Evolutionary conservation across 2,329 filamentous ascomycete species (phyloP).

Genomic region (Colletotrichum graminicola): DNA sequence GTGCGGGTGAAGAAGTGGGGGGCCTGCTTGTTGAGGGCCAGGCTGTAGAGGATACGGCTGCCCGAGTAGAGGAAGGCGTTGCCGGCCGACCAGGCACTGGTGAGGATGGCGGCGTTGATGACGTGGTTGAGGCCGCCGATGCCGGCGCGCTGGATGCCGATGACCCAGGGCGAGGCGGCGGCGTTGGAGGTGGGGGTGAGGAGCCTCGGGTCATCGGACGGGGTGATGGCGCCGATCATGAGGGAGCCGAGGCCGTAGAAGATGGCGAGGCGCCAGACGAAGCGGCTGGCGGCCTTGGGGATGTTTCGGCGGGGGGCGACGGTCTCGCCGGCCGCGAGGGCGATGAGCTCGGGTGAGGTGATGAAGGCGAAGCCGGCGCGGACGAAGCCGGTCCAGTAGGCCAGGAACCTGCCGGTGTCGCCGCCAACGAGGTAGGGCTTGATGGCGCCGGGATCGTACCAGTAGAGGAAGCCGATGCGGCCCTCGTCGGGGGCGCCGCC

Average conservation of each 20-base stretch:
- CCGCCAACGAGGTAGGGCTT: constrained; percentile 61
- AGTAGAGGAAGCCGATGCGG: constrained; percentile 57
- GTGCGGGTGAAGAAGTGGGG: constrained; percentile 71
- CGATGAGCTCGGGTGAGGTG: constrained; percentile 72
- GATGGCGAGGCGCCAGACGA: constrained; percentile 71
- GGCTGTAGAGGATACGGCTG: constrained; percentile 76
- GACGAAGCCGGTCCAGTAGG: constrained; percentile 68
- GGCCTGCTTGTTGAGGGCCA: constrained; percentile 75
- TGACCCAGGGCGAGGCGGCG: constrained; percentile 72
- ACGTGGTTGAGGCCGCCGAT: constrained; percentile 74
- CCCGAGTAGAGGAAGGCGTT: constrained; percentile 75
- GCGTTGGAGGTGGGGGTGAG: constrained; percentile 69
- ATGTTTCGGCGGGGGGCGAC: constrained; percentile 74
- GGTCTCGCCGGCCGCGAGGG: constrained; percentile 74
- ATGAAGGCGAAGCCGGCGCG: constrained; percentile 73
- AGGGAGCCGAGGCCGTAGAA: constrained; percentile 75
- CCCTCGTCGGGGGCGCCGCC: constrained; percentile 65
- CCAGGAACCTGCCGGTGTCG: constrained; percentile 66
- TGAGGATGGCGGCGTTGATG: constrained; percentile 76
- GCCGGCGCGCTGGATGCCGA: constrained; percentile 75
- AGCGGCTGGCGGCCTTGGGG: constrained; percentile 72
- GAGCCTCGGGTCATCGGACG: constrained; percentile 74
- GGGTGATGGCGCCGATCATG: constrained; percentile 71
- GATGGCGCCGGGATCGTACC: constrained; percentile 58
- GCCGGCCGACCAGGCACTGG: constrained; percentile 73